A percentile compares a stretch with the other conserved stretches of the same genome.
Evolutionary conservation across 441 rosid species (phyloP).

Genomic region (Gossypium davidsonii): DNA sequence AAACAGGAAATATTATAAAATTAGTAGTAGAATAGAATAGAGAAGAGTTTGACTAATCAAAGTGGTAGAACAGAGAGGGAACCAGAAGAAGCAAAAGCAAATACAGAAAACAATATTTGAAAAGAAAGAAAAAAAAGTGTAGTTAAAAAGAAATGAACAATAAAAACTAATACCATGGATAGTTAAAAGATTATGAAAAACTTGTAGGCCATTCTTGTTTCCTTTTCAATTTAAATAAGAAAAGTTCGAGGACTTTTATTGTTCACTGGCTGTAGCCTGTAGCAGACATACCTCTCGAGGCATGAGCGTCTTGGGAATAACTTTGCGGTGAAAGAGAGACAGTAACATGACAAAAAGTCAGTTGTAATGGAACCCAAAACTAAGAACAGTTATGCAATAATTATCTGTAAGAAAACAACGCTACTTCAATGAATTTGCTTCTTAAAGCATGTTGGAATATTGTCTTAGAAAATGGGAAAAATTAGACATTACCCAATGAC

Average conservation of each 20-base stretch:
- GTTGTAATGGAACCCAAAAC: conserved; percentile 27
- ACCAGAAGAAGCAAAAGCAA: conserved; percentile 7
- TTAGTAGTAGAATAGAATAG: background rate
- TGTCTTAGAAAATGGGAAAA: background rate
- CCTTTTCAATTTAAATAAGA: conserved; percentile 14
- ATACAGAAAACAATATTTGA: conserved; percentile 11
- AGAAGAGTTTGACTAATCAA: background rate
- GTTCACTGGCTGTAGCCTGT: conserved; percentile 27
- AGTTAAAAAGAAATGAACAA: conserved; percentile 15
- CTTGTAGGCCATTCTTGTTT: conserved; percentile 7
- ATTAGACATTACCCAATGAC: conserved; percentile 64
- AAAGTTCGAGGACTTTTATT: conserved; percentile 37
- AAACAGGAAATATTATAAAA: conserved; percentile 10
- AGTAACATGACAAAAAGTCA: conserved; percentile 57
- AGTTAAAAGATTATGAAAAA: conserved; percentile 6
- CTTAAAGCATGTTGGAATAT: conserved; percentile 13
- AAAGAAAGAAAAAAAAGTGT: conserved; percentile 17
- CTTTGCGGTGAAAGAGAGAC: conserved; percentile 59
- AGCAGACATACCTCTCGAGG: conserved; percentile 95
- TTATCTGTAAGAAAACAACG: conserved; percentile 14
- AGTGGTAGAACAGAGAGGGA: conserved; percentile 16
- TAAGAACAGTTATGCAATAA: conserved; percentile 11
- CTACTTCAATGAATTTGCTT: conserved; percentile 27
- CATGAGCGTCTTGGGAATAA: conserved; percentile 99
- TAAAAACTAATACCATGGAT: conserved; percentile 15